Base-by-base conservation (phyloP, 345 rosid species). In the Viola odorata region DNA sequence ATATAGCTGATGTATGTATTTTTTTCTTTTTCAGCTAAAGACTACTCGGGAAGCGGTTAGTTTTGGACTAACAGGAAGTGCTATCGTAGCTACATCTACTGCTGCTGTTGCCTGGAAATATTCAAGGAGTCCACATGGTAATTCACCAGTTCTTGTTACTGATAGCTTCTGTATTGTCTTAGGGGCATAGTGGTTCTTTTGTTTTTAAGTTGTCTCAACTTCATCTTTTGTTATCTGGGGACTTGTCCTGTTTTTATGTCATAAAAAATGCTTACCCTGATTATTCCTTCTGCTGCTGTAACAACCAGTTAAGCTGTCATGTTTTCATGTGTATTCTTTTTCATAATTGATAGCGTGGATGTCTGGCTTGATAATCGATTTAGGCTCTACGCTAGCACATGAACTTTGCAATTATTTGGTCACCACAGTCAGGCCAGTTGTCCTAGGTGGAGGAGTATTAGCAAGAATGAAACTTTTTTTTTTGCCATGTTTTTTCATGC, bases 101-200 rank as follows among this genome's bases (percentile, higher is more conserved):
- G 97, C 91, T 8, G 92, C 81, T 73, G 39, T 86, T 80, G 73
- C 96, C 53, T 91, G 92, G 99, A 91, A 85, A 70, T 91, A 95
- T 74, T 94, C 96, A 3, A 83, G 66, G 82, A 84, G 90, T 57
- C 71, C 82, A 63, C 97, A 90, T 77, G 97, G 99, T 94, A 81
- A 0, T 8, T 49, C 68, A 41, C 48, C 15, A 6, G 4, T 23
- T 50, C 36, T 50, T 62, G 37, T 61, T 61, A 37, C 53, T 40
- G 49, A 7, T 65, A 38, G 12, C 15, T n/a, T n/a, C 66, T 23
- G 39, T 47, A 37, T 6, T 12, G 38, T 37, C 16, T 54, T 44
- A 36, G 58, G 7, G 41, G 38, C 17, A 23, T 51, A 5, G 23
- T 41, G n/a, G 41, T 67, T 9, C 45, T 47, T 47, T 9, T 47